Conservation (phyloP, 495 filamentous ascomycete species). For the Aspergillus sparsus region DNA sequence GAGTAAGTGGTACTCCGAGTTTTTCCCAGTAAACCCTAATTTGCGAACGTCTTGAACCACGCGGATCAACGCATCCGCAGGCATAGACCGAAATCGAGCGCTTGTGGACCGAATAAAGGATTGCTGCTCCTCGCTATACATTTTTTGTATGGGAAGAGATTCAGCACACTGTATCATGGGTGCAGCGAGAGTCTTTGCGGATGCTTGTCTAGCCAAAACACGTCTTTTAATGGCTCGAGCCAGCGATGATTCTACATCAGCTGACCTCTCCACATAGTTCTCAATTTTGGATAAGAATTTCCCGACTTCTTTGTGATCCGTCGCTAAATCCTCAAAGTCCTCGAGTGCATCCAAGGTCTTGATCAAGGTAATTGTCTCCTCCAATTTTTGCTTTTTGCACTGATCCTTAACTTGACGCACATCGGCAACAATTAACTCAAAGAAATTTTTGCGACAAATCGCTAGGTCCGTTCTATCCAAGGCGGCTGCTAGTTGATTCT, state of each 20-base stretch:
- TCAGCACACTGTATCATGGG: conserved; percentile 41
- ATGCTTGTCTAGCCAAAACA: conserved; percentile 38
- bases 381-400: conserved; percentile 44
- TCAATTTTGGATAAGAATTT: conserved; percentile 45
- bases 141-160: conserved; percentile 38
- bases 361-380: conserved; percentile 44
- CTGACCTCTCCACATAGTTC: conserved; percentile 41
- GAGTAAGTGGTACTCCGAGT: conserved; percentile 37
- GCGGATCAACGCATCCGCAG: conserved; percentile 28
- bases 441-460: conserved; percentile 38
- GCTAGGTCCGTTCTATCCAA: conserved; percentile 38
- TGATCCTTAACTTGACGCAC: conserved; percentile 44
- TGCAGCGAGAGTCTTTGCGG: conserved; percentile 33
- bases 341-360: conserved; percentile 48
- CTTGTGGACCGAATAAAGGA: conserved; percentile 44
- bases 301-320: conserved; percentile 40
- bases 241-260: conserved; percentile 39
- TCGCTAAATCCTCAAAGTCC: conserved; percentile 47
- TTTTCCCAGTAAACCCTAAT: conserved; percentile 36
- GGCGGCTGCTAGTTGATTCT: conserved; percentile 31
- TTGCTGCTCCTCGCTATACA: conserved; percentile 47
- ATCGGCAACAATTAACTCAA: conserved; percentile 39
- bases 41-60: conserved; percentile 39
- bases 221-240: conserved; percentile 40
- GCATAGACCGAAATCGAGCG: conserved; percentile 41